phyloP scores from a whole-genome alignment of 176 grass and related monocot species.

The Eremochloa ophiuroides region DNA sequence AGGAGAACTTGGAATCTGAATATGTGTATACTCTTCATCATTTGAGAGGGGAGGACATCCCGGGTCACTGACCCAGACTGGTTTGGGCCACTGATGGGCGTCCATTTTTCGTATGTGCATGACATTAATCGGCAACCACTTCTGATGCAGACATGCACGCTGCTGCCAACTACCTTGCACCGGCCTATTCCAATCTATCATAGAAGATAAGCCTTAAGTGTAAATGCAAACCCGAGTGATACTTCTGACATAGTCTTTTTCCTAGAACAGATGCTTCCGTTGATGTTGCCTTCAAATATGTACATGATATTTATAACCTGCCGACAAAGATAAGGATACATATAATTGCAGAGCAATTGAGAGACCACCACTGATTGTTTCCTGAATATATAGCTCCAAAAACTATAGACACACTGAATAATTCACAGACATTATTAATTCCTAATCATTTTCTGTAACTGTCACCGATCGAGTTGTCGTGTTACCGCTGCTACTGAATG shows the following conservation, averaged over 20 bases:
- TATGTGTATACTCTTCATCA: neutral
- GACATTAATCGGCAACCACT: neutral
- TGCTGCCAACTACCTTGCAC: neutral
- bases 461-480: neutral
- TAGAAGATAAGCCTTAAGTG: too few species aligned
- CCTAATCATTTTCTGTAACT: neutral
- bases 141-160: conserved; percentile 5
- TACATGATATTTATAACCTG: neutral
- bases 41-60: neutral
- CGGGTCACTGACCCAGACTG: neutral
- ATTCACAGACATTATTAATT: neutral
- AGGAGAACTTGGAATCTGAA: neutral
- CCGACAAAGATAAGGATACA: neutral
- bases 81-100: neutral
- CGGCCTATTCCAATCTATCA: neutral
- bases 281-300: neutral
- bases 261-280: neutral
- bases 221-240: neutral
- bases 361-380: neutral
- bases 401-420: neutral
- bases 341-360: neutral
- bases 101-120: neutral
- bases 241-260: neutral
- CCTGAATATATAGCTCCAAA: neutral
- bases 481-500: neutral